phyloP scores from a whole-genome alignment of 768 basidiomycete species.

The Tylopilus balloui region DNA sequence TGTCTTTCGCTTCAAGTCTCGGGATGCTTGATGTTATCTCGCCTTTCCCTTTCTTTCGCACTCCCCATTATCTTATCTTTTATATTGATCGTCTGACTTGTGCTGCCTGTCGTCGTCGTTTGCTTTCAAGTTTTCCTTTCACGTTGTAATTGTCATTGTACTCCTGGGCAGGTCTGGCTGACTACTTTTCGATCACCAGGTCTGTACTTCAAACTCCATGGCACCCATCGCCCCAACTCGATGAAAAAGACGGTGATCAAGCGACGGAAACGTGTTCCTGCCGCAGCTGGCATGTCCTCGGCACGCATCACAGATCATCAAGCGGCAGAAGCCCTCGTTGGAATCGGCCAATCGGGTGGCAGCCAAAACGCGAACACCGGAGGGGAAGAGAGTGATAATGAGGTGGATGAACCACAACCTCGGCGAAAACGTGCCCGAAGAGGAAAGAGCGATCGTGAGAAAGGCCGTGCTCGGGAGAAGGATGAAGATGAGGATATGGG shows the following conservation, averaged over 20 bases:
- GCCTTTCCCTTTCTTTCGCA: constrained; percentile 19
- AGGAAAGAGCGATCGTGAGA: constrained; percentile 34
- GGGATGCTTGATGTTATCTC: constrained; percentile 12
- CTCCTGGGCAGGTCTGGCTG: constrained; percentile 6
- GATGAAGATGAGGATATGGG: constrained; percentile 51
- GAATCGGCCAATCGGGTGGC: constrained; percentile 58
- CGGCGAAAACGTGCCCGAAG: constrained; percentile 55
- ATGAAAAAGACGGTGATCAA: constrained; percentile 99
- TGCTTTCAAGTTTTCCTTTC: background rate
- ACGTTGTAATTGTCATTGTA: background rate
- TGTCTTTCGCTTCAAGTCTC: constrained; percentile 18
- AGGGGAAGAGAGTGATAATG: constrained; percentile 41
- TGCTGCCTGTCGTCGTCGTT: background rate
- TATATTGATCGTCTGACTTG: constrained; percentile 1
- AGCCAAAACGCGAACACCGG: constrained; percentile 34
- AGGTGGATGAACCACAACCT: constrained; percentile 43
- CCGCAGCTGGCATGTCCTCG: constrained; percentile 51
- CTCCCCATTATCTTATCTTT: constrained; percentile 26
- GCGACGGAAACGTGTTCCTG: constrained; percentile 93
- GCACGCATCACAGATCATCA: constrained; percentile 75
- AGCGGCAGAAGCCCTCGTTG: constrained; percentile 83
- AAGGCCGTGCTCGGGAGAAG: constrained; percentile 33
- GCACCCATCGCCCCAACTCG: constrained; percentile 92
- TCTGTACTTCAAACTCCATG: constrained; percentile 97
- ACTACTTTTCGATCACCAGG: constrained; percentile 46